Base-by-base conservation (phyloP, 305 asterid genomes). In the Caryopteris hybrid region DNA sequence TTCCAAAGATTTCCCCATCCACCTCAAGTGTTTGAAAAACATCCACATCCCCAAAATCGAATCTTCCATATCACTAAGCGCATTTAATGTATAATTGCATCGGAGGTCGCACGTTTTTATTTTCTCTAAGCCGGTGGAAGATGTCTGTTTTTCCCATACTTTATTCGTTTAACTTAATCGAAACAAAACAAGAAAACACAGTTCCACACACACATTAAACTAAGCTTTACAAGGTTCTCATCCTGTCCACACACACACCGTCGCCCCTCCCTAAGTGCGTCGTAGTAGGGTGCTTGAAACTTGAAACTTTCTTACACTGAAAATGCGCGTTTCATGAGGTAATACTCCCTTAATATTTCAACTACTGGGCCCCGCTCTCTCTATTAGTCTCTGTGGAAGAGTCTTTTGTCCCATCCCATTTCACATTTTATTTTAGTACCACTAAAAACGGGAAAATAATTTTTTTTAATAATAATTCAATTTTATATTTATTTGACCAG, bases 41-140 rank as follows among this genome's bases (percentile, higher is more conserved):
- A 86, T 78, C 83, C 85, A 78, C 81, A 84, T 85, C 92, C 90
- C 94, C 51, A 91, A 65, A 85, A 85, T 66, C 69, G 97, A 91
- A 91, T 91, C 97, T 91, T 91, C 95, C 96, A 83, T 80, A 80
- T 85, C 86, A 86, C 89, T 72, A 86, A 86, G 87, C 77, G 78
- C 96, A 88, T 83, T 88, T 56, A 91, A 86, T 86, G 92, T 46
- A 18, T n/a, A n/a, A 78, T 61, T 73, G 89, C 96, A 79, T 91
- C 74, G 96, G 84, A 81, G 88, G 61, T 75, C 78, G 86, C 85
- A 80, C 85, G 89, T 86, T 86, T 70, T 85, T 84, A 78, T 79
- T 84, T 79, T 78, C 81, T 91, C 88, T 70, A 88, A 86, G 92
- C 81, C 85, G 89, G 95, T 91, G 95, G 61, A 88, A 91, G 95